Base-by-base conservation (phyloP, 1,139 yeast species). In the Suhomyces wounanorum region DNA sequence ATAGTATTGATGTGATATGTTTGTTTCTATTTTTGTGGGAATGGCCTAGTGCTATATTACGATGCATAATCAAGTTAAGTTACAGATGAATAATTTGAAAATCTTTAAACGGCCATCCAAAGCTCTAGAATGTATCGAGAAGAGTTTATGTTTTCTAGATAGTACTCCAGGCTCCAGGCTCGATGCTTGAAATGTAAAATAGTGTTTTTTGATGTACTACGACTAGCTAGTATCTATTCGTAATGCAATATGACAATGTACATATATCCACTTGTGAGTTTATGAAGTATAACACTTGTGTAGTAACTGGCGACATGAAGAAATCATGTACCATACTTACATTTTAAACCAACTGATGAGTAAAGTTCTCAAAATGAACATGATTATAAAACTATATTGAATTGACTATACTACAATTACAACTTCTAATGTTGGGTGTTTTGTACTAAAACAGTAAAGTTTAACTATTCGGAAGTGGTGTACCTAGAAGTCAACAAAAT, bases 401-500 rank as follows among this genome's bases (percentile, higher is more conserved):
- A 33, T 14, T 16, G 18, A 33, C 17, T 33, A 33, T 33, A 33
- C 37, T 33, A 33, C 37, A 33, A 33, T 33, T 38, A 23, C 28
- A 38, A 38, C 21, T 21, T 38, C 40, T n/a, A 38, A 8, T 38
- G 37, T 33, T 33, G 37, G 37, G 18, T 8, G 18, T 33, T 16
- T 33, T 33, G 37, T 26, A 30, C 33, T 30, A 30, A 30, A 30
- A 30, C 14, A 11, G 33, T 28, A 10, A 30, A 10, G 33, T 13
- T 30, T 30, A 14, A 2, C 33, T 30, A 30, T 30, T 30, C 33
- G 11, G 14, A 43, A 25, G 33, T 3, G 40, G 8, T 30, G 33
- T 7, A 33, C 14, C 36, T 64, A 82, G 58, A 82, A 82, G 35
- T 82, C 85, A 10, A 70, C 68, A 58, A 82, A 82, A 52, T 73